phyloP scores from a whole-genome alignment of 148 eudicot species.

The Dysphania ambrosioides region DNA sequence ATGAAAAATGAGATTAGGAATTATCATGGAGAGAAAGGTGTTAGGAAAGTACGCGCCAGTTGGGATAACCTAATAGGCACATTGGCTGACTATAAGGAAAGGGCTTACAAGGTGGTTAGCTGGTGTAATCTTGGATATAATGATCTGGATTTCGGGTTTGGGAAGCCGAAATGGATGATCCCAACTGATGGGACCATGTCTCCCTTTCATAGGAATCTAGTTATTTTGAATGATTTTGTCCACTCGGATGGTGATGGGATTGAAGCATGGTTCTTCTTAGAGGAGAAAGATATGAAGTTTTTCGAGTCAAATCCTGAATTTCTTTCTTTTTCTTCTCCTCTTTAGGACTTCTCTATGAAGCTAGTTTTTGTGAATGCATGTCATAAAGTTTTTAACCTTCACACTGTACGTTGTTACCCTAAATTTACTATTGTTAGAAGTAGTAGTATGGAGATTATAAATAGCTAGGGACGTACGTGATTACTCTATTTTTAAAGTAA shows the following conservation, averaged over 20 bases:
- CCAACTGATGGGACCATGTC: not conserved
- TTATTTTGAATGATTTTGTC: not conserved
- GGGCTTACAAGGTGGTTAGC: not conserved
- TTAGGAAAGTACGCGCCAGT: constrained; percentile 14
- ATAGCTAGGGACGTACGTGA: too few species aligned
- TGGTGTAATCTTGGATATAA: not conserved
- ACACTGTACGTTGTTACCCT: too few species aligned
- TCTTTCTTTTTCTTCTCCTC: not conserved
- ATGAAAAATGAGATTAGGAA: constrained; percentile 12
- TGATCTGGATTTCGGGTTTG: not conserved
- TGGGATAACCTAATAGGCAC: constrained; percentile 11
- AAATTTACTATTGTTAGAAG: too few species aligned
- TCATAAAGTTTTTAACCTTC: too few species aligned
- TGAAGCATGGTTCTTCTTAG: not conserved
- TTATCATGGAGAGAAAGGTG: constrained; percentile 6
- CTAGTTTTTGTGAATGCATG: too few species aligned
- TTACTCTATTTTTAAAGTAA: too few species aligned
- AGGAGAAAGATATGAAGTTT: not conserved
- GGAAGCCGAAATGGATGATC: not conserved
- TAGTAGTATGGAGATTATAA: too few species aligned
- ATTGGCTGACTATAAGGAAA: constrained; percentile 7
- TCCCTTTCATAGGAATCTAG: not conserved
- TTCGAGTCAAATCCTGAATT: not conserved
- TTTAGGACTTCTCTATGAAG: too few species aligned
- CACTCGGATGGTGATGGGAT: not conserved